Percentiles rank a stretch among this genome's conserved stretches.
Conservation (phyloP, 2,329 filamentous ascomycete genomes). For the Acephala macrosclerotiorum region DNA sequence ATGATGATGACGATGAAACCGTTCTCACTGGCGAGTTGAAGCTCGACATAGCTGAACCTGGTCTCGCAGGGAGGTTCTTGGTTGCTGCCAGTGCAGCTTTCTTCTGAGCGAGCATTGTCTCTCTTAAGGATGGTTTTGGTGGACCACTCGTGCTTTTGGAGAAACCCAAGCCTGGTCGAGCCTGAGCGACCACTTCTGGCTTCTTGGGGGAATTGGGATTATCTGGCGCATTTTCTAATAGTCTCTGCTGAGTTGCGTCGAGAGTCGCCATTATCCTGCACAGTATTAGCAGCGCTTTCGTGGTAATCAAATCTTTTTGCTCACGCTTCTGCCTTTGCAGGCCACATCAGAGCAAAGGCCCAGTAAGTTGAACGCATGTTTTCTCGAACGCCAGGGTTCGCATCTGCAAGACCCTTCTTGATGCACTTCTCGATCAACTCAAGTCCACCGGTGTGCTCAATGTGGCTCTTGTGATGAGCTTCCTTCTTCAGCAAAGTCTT, state of each 20-base stretch:
- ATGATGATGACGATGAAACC: conserved; percentile 45
- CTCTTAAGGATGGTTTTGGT: conserved; percentile 74
- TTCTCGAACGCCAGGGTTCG: conserved; percentile 90
- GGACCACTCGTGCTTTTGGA: conserved; percentile 67
- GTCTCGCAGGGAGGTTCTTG: conserved; percentile 61
- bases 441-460: conserved; percentile 85
- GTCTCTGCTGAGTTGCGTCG: conserved; percentile 78
- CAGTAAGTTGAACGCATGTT: conserved; percentile 87
- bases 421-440: conserved; percentile 88
- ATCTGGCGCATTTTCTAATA: conserved; percentile 82
- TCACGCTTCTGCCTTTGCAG: conserved; percentile 75
- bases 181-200: conserved; percentile 51
- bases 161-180: conserved; percentile 64
- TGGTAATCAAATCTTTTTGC: conserved; percentile 45
- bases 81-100: conserved; percentile 61
- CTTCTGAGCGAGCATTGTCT: conserved; percentile 85
- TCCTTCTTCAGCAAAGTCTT: conserved; percentile 83
- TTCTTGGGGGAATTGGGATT: conserved; percentile 77
- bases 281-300: conserved; percentile 31
- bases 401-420: conserved; percentile 85
- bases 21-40: conserved; percentile 60
- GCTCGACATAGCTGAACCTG: conserved; percentile 70
- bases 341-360: conserved; percentile 81
- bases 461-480: conserved; percentile 76
- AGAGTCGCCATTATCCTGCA: conserved; percentile 78